phyloP scores from a whole-genome alignment of 192 early-diverging fungal genomes.

The Gorgonomyces haynaldii region DNA sequence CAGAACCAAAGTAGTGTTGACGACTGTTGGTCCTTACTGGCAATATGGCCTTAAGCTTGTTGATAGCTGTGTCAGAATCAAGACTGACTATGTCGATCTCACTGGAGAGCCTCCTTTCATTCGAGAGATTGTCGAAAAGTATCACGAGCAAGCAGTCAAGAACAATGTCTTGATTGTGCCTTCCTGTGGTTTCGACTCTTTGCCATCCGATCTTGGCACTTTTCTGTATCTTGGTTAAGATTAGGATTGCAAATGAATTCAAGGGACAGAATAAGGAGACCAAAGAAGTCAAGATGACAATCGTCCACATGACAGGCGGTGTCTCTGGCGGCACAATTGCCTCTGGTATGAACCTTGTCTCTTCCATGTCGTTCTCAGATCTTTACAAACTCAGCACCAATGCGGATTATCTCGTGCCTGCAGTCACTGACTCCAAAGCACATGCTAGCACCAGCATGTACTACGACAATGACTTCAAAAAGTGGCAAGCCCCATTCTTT shows the following conservation, averaged over 20 bases:
- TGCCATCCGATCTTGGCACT: conserved; percentile 77
- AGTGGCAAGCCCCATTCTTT: conserved; percentile 52
- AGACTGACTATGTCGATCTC: conserved; percentile 80
- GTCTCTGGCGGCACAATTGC: conserved; percentile 60
- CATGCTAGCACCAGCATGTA: conserved; percentile 11
- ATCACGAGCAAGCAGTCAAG: conserved; percentile 51
- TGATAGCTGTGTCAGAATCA: conserved; percentile 48
- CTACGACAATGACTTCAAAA: conserved; percentile 40
- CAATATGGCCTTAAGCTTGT: conserved; percentile 61
- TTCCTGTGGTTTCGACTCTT: conserved; percentile 80
- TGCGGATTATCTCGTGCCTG: conserved; percentile 18
- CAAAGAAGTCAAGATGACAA: conserved; percentile 6
- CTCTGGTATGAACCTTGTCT: conserved; percentile 19
- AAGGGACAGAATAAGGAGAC: conserved; percentile 19
- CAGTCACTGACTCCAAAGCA: conserved; percentile 1
- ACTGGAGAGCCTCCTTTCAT: conserved; percentile 73
- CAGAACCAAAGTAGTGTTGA: conserved; percentile 62
- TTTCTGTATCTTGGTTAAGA: conserved; percentile 40
- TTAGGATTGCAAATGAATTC: conserved; percentile 32
- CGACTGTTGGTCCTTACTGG: conserved; percentile 73
- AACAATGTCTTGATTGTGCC: conserved; percentile 66
- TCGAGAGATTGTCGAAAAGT: conserved; percentile 49
- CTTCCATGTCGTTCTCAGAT: conserved; percentile 10
- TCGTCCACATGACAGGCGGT: conserved; percentile 30
- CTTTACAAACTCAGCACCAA: conserved; percentile 9